Base-by-base conservation (phyloP, 2,329 filamentous ascomycete genomes). In the Diaporthe australafricana region DNA sequence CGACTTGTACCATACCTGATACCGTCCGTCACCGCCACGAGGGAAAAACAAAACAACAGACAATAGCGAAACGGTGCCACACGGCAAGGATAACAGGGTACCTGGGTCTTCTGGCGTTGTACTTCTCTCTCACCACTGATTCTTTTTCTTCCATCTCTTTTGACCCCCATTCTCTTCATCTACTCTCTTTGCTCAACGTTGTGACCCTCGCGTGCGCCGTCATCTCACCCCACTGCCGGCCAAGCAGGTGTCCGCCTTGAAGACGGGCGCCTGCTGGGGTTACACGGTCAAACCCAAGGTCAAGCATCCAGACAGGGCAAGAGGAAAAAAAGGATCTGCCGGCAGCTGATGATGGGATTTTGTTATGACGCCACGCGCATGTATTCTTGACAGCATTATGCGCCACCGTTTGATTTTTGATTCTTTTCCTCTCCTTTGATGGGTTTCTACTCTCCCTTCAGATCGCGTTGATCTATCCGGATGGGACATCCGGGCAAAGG, bases 21-120 rank as follows among this genome's bases (percentile, higher is more conserved):
- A 60, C 30, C 27, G 42, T 66, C 42, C 63, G 35, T 45, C 27
- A 72, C 52, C 52, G 53, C 62, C 56, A 45, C 40, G 68, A 69
- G 71, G 40, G 55, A 52, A 35, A 48, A 42, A 16, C 53, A n/a
- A 68, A 17, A 5, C 50, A 27, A 45, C 35, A 25, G 27, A 40
- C 27, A 57, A 56, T 25, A 56, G 45, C 38, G 25, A 69, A 63
- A 69, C 27, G 68, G 68, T 40, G 68, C 71, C 52, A 53, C 60
- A 62, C 71, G 71, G 71, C 57, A 70, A 67, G 42, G 67, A 40
- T 25, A 53, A 20, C 52, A 60, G 32, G 71, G 68, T 55, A 50
- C 67, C 25, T 38, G 40, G 42, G 30, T n/a, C 22, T 12, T 47
- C 52, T 60, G 67, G 30, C 40, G 40, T 55, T 47, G 65, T 25